Conservation (phyloP, 2,329 filamentous ascomycete species). For the Clathrospora elynae region DNA sequence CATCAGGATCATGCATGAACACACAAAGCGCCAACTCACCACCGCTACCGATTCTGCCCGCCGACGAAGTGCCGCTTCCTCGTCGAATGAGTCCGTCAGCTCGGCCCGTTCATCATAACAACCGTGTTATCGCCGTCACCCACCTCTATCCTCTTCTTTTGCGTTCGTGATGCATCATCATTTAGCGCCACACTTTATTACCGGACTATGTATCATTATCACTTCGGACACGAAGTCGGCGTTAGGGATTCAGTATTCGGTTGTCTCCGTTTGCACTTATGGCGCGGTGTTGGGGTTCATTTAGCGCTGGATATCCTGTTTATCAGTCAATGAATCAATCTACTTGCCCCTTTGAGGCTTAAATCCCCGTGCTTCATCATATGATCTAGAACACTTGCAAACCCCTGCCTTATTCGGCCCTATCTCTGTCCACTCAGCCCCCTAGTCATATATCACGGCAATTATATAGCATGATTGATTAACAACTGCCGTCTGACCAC, state of each 20-base stretch:
- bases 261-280: constrained; percentile 7
- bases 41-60: constrained; percentile 53
- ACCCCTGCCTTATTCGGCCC: too few species aligned
- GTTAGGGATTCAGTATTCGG: constrained; percentile 8
- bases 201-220: neutral
- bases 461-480: too few species aligned
- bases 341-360: too few species aligned
- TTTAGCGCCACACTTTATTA: constrained; percentile 9
- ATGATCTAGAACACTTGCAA: too few species aligned
- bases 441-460: too few species aligned
- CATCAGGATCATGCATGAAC: constrained; percentile 55
- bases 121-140: neutral
- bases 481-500: too few species aligned
- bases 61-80: constrained; percentile 39
- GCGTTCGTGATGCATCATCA: constrained; percentile 11
- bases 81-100: constrained; percentile 22
- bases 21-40: constrained; percentile 56
- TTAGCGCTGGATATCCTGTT: constrained; percentile 10
- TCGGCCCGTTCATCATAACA: constrained; percentile 26
- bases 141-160: neutral
- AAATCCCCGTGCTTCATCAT: too few species aligned
- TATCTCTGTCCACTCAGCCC: too few species aligned
- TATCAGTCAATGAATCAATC: constrained; percentile 9
- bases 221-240: constrained; percentile 3
- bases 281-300: constrained; percentile 6